A percentile compares a stretch with the other conserved stretches of the same genome.
These are phyloP conservation scores for Lactarius evosmus DNA, from an alignment of 768 basidiomycete species.

Conservation along the genomic window DNA sequence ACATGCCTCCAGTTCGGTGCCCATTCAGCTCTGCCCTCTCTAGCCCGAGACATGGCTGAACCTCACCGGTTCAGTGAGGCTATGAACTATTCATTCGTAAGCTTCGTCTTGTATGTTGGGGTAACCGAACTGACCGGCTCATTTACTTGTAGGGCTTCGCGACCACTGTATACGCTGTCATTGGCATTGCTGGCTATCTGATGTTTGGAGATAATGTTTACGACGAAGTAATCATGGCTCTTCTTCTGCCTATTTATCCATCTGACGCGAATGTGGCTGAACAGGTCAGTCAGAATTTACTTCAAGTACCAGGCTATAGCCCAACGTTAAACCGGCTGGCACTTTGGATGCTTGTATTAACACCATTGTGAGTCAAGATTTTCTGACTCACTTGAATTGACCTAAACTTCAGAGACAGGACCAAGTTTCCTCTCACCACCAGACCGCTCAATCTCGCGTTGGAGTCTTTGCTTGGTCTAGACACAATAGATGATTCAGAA, in stretches of 20 bases:
- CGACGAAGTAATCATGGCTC: slow-evolving; percentile 61
- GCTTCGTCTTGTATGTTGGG: slow-evolving; percentile 29
- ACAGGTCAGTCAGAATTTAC: slow-evolving; percentile 80
- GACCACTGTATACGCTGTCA: slow-evolving; percentile 40
- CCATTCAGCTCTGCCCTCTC: slow-evolving; percentile 86
- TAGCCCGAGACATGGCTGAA: slow-evolving; percentile 86
- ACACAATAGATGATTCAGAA: slow-evolving; percentile 33
- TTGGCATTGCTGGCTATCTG: slow-evolving; percentile 80
- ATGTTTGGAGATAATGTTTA: slow-evolving; percentile 85
- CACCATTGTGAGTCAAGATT: slow-evolving; percentile 54
- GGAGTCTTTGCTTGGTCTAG: slow-evolving; percentile 72
- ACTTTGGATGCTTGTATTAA: slow-evolving; percentile 84
- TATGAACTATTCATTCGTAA: slow-evolving; percentile 83
- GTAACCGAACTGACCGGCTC: background rate
- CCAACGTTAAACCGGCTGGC: slow-evolving; percentile 64
- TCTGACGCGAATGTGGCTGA: background rate
- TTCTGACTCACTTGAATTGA: slow-evolving; percentile 20
- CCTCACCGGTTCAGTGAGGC: slow-evolving; percentile 77
- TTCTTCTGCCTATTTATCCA: slow-evolving; percentile 13
- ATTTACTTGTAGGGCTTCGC: slow-evolving; percentile 17
- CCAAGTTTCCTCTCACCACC: slow-evolving; percentile 84
- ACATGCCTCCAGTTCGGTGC: slow-evolving; percentile 65
- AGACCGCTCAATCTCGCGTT: slow-evolving; percentile 82
- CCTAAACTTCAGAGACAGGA: slow-evolving; percentile 41
- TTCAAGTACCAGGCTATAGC: slow-evolving; percentile 71